These are phyloP conservation scores for Cyberlindnera galapagoensis DNA, from an alignment of 805 yeast species.

Conservation along the genomic window DNA sequence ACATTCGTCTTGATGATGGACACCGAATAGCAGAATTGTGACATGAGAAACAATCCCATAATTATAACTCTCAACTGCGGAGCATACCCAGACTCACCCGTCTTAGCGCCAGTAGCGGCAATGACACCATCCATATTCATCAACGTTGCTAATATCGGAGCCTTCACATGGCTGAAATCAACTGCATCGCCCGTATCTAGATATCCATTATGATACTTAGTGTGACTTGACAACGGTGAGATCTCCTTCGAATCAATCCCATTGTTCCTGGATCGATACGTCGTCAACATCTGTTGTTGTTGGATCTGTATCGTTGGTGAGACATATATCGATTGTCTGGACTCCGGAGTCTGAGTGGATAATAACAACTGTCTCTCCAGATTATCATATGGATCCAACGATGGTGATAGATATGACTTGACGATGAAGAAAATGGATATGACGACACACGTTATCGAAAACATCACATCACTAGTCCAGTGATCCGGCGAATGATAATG, in stretches of 20 bases:
- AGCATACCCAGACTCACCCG: too few relatives aligned
- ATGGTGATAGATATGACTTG: conserved; percentile 7
- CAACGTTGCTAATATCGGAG: conserved; percentile 17
- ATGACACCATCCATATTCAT: conserved; percentile 10
- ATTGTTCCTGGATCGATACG: not conserved
- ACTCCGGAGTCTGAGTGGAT: not conserved
- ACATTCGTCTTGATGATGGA: conserved; percentile 76
- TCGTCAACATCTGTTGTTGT: not conserved
- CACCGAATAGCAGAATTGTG: conserved; percentile 39
- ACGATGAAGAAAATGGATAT: conserved; percentile 9
- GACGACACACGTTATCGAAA: conserved; percentile 2
- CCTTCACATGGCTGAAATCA: conserved; percentile 10
- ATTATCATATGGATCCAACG: conserved; percentile 5
- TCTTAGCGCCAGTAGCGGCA: conserved; percentile 7
- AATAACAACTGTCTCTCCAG: conserved; percentile 11
- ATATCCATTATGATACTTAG: too few relatives aligned
- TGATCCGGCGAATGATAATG: too few relatives aligned
- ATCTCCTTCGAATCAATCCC: conserved; percentile 3
- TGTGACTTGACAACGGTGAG: conserved; percentile 7
- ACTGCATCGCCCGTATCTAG: too few relatives aligned
- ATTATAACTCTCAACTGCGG: too few relatives aligned
- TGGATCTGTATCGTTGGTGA: too few relatives aligned
- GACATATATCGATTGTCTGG: not conserved
- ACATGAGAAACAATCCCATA: too few relatives aligned
- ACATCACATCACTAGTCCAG: too few relatives aligned